Percentiles rank a stretch among this genome's conserved stretches.
Evolutionary conservation across 2,329 filamentous ascomycete genomes (phyloP).

Genomic region (Clonostachys rhizophaga): DNA sequence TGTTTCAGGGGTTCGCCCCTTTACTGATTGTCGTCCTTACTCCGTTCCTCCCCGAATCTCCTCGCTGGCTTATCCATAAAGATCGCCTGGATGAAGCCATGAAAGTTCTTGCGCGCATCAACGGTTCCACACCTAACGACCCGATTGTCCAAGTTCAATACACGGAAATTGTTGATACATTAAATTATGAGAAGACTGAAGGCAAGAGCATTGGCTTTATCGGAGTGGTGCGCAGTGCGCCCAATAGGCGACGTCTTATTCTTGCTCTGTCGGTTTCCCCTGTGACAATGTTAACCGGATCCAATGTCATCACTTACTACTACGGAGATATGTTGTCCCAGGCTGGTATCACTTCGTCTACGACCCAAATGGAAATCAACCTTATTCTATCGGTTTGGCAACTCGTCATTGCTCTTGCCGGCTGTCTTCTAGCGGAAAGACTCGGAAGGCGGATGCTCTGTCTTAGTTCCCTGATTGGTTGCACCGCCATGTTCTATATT

Average conservation of each 20-base stretch:
- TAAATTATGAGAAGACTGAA: slow-evolving; percentile 3
- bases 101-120: slow-evolving; percentile 19
- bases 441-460: slow-evolving; percentile 5
- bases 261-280: slow-evolving; percentile 3
- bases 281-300: slow-evolving; percentile 7
- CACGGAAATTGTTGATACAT: slow-evolving; percentile 3
- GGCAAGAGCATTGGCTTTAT: neutral
- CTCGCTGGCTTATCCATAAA: slow-evolving; percentile 59
- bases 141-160: slow-evolving; percentile 3
- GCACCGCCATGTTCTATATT: slow-evolving; percentile 3
- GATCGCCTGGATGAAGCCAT: slow-evolving; percentile 34
- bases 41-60: slow-evolving; percentile 50
- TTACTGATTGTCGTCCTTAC: slow-evolving; percentile 4
- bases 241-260: neutral
- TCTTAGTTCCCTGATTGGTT: neutral
- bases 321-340: slow-evolving; percentile 3
- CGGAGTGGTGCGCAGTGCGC: neutral
- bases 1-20: slow-evolving; percentile 18
- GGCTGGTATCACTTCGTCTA: slow-evolving; percentile 2
- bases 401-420: slow-evolving; percentile 5
- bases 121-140: neutral
- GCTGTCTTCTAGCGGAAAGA: slow-evolving; percentile 2
- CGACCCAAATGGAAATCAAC: slow-evolving; percentile 12
- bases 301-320: slow-evolving; percentile 6
- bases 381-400: slow-evolving; percentile 9